Base-by-base conservation (phyloP, 2,329 filamentous ascomycete species). In the Colletotrichum sidae region DNA sequence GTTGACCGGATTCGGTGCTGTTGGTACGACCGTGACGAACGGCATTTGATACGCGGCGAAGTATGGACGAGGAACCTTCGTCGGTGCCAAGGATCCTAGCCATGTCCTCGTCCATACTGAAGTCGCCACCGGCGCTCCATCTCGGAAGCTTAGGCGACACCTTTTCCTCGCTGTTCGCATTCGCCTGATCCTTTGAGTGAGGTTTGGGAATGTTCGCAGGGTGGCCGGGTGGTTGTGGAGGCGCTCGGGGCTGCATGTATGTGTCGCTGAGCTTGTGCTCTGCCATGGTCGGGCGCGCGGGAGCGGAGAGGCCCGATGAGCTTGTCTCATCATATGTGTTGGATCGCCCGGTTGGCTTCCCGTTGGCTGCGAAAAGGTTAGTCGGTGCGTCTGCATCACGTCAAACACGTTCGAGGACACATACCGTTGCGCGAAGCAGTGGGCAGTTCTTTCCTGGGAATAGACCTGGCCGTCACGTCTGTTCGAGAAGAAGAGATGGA, bases 91-190 rank as follows among this genome's bases (percentile, higher is more conserved):
- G 83, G 63, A 97, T 95, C 62, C 94, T 90, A 58, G 92, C 92
- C 88, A 97, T 93, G 74, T 98, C 96, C 77, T 97, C 94, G 69
- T 98, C 95, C 90, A 97, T 89, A 65, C 92, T 96, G 73, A 97
- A 96, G 69, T 97, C 94, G 59, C 90, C 93, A 56, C 92, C 93
- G 47, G 87, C 86, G 77, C 91, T 97, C 87, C 87, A 92, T 72
- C 90, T 85, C 69, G 91, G 88, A 68, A 93, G 81, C 71, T 89
- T 89, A 9, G 91, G 89, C 9, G 90, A 92, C 44, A 78, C 77
- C 69, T 87, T 86, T 66, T 79, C 74, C 71, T 81, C 71, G 57
- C 65, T 69, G 47, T 67, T 77, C 55, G 83, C 79, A 67, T 76
- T 81, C 25, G 79, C 74, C 17, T 86, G 80, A 52, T 87, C 86